These are phyloP conservation scores for Amoebophrya sp. DNA, from an alignment of 169 alveolate species.

Conservation along the genomic window DNA sequence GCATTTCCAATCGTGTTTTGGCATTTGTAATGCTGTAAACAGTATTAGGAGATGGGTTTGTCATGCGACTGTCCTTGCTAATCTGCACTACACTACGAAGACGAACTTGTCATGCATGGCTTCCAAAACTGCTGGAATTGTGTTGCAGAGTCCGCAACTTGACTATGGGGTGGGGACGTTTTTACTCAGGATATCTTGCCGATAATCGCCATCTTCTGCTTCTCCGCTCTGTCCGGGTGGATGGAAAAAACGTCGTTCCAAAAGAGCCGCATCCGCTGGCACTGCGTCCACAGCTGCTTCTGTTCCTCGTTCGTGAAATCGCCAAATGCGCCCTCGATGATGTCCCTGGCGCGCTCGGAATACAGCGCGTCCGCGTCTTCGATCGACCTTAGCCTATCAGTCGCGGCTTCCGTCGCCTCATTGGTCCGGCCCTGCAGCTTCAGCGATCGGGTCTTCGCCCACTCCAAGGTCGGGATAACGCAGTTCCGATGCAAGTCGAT, in stretches of 20 bases:
- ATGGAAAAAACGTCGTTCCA: not conserved
- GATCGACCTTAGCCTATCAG: not conserved
- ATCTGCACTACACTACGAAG: too few relatives aligned
- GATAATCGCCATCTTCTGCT: not conserved
- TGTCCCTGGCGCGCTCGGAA: not conserved
- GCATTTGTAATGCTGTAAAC: too few relatives aligned
- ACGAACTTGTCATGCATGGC: too few relatives aligned
- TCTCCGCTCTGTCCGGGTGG: not conserved
- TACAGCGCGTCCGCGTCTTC: not conserved
- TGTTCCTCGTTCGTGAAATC: constrained; percentile 22
- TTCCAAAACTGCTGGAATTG: too few relatives aligned
- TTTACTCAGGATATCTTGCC: too few relatives aligned
- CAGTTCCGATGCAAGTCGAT: not conserved
- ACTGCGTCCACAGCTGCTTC: constrained; percentile 10
- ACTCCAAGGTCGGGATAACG: not conserved
- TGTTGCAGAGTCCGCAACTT: too few relatives aligned
- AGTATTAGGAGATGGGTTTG: too few relatives aligned
- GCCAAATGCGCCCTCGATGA: not conserved
- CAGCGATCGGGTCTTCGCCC: not conserved
- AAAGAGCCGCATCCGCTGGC: not conserved
- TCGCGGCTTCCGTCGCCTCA: not conserved
- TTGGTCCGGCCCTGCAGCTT: not conserved
- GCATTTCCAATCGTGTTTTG: too few relatives aligned
- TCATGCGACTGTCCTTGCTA: too few relatives aligned
- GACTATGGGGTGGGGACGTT: too few relatives aligned